phyloP scores from a whole-genome alignment of 2,329 filamentous ascomycete genomes.

The Dryadomyces sulphureus region DNA sequence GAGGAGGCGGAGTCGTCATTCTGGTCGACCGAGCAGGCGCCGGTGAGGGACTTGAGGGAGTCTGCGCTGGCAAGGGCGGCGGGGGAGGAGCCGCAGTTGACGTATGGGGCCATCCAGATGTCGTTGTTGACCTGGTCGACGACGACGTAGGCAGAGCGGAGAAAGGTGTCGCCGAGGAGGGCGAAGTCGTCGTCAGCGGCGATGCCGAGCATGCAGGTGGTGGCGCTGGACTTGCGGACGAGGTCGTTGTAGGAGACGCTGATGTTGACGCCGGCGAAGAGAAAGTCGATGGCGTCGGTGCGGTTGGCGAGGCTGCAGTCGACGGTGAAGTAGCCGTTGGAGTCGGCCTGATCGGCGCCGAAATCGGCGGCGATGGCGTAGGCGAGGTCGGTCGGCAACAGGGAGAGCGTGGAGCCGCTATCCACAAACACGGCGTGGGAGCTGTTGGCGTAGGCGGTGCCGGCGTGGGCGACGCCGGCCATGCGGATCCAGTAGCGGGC shows the following conservation, averaged over 20 bases:
- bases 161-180: constrained; percentile 43
- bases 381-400: constrained; percentile 45
- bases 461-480: constrained; percentile 23
- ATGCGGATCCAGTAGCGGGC: constrained; percentile 38
- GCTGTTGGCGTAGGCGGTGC: constrained; percentile 20
- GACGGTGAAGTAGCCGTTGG: constrained; percentile 29
- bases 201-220: constrained; percentile 33
- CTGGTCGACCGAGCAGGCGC: neutral
- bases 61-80: constrained; percentile 16
- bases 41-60: constrained; percentile 8
- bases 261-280: constrained; percentile 31
- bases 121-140: constrained; percentile 34
- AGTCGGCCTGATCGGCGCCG: constrained; percentile 22
- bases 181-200: constrained; percentile 29
- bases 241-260: constrained; percentile 34
- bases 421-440: constrained; percentile 49
- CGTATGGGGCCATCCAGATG: constrained; percentile 34
- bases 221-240: constrained; percentile 23
- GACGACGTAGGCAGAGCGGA: constrained; percentile 39
- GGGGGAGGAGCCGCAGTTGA: constrained; percentile 33
- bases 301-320: constrained; percentile 26
- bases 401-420: constrained; percentile 53
- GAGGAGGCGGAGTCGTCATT: neutral
- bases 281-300: constrained; percentile 31
- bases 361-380: constrained; percentile 33